Evolutionary conservation across 371 early-diverging fungal genomes (phyloP), one percentile per base, ranked within the genome.

Genomic region (Saksenaea vasiformis): DNA sequence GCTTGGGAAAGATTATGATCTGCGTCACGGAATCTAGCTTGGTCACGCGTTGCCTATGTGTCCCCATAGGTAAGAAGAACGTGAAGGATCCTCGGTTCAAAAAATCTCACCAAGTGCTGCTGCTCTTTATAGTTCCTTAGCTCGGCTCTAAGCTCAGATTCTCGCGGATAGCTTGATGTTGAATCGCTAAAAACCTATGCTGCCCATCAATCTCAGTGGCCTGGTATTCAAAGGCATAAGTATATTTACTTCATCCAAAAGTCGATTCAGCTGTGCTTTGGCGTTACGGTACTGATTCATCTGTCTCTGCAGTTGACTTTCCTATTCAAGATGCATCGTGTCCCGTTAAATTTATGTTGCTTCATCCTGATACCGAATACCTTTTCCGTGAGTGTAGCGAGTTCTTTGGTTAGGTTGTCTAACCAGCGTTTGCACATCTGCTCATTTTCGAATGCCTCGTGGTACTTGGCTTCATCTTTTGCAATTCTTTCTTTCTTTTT

Each of bases 361-460:
- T 19, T 47, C 4, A 8, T 47, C 47, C 2, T 10, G 5, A 19
- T 22, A 3, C 7, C 17, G 5, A 35, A 54, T 61, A 64, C 71
- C 58, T 64, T 63, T 47, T 54, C 43, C 5, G 66, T 28, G 0
- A 65, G 13, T 1, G 43, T 17, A 11, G 43, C 54, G 41, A 68
- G 55, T 27, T 68, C 66, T 7, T 26, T 31, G 11, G 60, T 44
- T 8, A 74, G 14, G 5, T 58, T 41, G 27, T 72, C 79, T 28
- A 76, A 65, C 28, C 70, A 67, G 27, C 72, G 59, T 37, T 72
- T 79, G 17, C 71, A 69, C 19, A 63, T 34, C 37, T 79, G 79
- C 55, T 80, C 80, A 53, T 58, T 66, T 27, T 80, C 80, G 65
- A 80, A 80, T 2, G 80, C 76, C 1, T 63, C 56, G 8, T 80